Evolutionary conservation across 1,284 basidiomycete species (phyloP), one percentile per base, ranked within the genome.

Genomic region (Ganoderma resinaceum): DNA sequence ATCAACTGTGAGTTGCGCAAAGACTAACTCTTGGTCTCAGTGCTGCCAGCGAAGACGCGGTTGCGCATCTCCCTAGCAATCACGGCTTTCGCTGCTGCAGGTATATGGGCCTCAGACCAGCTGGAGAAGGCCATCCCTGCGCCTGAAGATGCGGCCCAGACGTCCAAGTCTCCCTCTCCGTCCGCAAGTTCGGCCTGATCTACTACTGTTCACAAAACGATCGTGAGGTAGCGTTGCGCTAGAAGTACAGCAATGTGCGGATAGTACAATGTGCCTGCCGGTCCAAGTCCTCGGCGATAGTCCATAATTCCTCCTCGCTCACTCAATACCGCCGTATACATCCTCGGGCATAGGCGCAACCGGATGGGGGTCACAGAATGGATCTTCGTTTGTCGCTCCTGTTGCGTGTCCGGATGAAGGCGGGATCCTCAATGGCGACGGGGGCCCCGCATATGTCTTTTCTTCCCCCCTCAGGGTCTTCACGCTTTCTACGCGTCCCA

Each of bases 31-130:
- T 37, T 37, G 33, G 33, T 37, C 52, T 35, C 72, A 91, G 90
- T 84, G 31, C 81, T 92, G 42, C 88, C 91, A 29, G 80, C 89
- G 8, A 81, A 82, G 55, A 89, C 89, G 33, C 86, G 90, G 35
- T 81, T 91, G n/a, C 81, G 79, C 63, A 75, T 91, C 58, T 90
- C 90, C 11, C 78, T 90, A 62, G 86, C 81, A 1, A 74, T 88
- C 46, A 90, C 87, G 65, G 80, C 82, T 1, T 76, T 90, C 49
- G 89, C 86, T 11, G 78, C 79, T 8, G 79, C 79, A 16, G 90
- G 91, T 11, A 76, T 91, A 14, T 77, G 82, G 65, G 73, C 86
- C 46, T 90, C 90, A 60, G 84, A 91, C 76, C 81, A 83, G 63
- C 79, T 91, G 18, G 89, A 91, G 75, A 80, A 82, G 65, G 77